A percentile compares a stretch with the other conserved stretches of the same genome.
Evolutionary conservation across 139 green algal species (phyloP).

Genomic region (Chlamydomonas schloesseri): DNA sequence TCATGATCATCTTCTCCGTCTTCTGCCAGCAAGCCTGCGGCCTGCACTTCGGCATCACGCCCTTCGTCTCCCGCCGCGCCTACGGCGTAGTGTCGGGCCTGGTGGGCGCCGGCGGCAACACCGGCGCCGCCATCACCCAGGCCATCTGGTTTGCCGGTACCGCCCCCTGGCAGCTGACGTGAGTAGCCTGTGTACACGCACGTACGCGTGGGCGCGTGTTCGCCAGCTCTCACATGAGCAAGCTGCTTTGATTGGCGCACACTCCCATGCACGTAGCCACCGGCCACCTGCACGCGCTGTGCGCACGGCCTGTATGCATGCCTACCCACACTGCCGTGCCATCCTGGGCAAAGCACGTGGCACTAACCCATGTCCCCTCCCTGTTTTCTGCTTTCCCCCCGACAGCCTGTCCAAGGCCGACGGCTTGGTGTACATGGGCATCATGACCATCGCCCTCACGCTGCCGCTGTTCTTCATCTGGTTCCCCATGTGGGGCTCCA

Average conservation of each 20-base stretch:
- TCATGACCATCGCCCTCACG: slow-evolving; percentile 85
- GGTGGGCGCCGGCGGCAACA: slow-evolving; percentile 93
- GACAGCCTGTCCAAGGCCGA: slow-evolving; percentile 68
- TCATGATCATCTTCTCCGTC: slow-evolving; percentile 90
- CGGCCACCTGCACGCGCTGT: too few species aligned
- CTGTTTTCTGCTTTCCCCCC: background rate
- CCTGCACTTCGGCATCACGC: slow-evolving; percentile 86
- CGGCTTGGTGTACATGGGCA: slow-evolving; percentile 90
- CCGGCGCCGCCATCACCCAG: slow-evolving; percentile 88
- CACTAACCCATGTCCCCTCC: too few species aligned
- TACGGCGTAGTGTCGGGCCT: slow-evolving; percentile 91
- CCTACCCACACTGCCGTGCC: too few species aligned
- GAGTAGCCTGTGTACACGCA: background rate
- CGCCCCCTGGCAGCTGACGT: slow-evolving; percentile 19
- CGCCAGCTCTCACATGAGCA: too few species aligned
- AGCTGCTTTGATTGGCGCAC: too few species aligned
- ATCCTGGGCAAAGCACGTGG: too few species aligned
- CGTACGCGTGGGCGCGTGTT: background rate
- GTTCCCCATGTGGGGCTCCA: slow-evolving; percentile 96
- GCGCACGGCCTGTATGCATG: too few species aligned
- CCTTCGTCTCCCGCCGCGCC: slow-evolving; percentile 88
- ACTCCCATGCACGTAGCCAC: too few species aligned
- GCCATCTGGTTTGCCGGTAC: slow-evolving; percentile 87
- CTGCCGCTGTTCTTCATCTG: slow-evolving; percentile 78
- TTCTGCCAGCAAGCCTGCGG: slow-evolving; percentile 79